Conservation (phyloP, 331 rosid genomes). For the Quercus phellos region DNA sequence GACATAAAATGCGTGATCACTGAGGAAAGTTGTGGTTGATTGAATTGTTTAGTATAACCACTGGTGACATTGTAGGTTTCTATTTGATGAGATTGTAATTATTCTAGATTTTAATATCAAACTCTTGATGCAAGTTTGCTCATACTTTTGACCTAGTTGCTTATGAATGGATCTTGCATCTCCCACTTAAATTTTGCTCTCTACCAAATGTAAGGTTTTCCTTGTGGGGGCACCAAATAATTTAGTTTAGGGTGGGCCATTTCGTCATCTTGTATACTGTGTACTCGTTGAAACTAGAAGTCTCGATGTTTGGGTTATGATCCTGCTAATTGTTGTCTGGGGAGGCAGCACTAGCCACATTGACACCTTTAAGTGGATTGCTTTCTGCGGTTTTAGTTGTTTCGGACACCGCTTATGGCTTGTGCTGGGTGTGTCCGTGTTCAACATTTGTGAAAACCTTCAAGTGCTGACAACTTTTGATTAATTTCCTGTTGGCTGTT, state of each 20-base stretch:
- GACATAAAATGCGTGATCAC: neutral
- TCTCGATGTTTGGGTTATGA: neutral
- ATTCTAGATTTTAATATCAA: neutral
- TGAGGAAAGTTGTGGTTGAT: neutral
- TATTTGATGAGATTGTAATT: neutral
- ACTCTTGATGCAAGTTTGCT: neutral
- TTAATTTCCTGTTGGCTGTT: neutral
- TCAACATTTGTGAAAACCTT: neutral
- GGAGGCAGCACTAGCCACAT: neutral
- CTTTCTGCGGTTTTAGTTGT: too few species aligned
- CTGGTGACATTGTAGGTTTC: neutral
- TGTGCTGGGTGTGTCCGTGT: neutral
- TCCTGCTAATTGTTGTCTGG: neutral
- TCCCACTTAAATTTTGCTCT: neutral
- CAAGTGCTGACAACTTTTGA: neutral
- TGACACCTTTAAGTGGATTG: neutral
- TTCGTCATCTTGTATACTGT: neutral
- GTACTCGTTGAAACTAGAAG: neutral
- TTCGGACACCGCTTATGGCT: neutral
- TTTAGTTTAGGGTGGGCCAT: neutral
- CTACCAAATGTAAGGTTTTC: neutral
- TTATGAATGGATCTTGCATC: neutral
- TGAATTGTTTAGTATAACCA: neutral
- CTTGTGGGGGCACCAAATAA: neutral
- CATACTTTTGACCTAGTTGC: neutral